Evolutionary conservation across 116 monocot genomes (phyloP), one percentile per base, ranked within the genome.

Genomic region (Iris pallida): DNA sequence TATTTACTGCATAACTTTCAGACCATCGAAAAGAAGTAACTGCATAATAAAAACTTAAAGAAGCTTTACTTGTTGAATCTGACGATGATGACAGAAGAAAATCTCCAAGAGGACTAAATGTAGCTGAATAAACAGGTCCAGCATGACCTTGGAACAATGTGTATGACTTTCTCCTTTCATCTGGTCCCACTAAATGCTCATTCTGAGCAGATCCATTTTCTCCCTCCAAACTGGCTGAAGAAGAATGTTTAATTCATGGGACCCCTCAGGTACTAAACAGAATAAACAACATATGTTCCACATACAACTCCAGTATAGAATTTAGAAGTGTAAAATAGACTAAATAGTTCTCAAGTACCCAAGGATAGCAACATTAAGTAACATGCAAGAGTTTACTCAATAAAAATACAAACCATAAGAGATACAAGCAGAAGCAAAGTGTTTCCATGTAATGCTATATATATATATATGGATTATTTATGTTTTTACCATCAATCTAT

Each of bases 71-170:
- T 74, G 98, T 98, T 63, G 87, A 81, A 66, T 98, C 98, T 41
- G 93, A 88, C n/a, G 98, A 98, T 46, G 98, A 98, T 15, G 98
- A 98, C 11, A 98, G 69, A 18, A 98, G 70, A 78, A 80, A 98
- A 68, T 98, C 98, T 42, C 90, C 98, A 53, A 78, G 65, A 73
- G 90, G 90, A 61, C 90, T 86, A 81, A 98, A 98, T 20, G 90
- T 75, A 47, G 87, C 80, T 41, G 98, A 93, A 79, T 92, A 79
- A 63, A 98, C 85, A 65, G 93, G 98, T 47, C 98, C 98, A 78
- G 90, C 74, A 76, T 98, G 98, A 51, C 98, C 93, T 20, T 81
- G 89, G 44, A 85, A 84, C 59, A 98, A 76, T 60, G 85, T 83
- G 65, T 98, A 93, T 2, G 87, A 71, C 66, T 68, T 79, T 82